phyloP scores from a whole-genome alignment of 371 early-diverging fungal genomes.

The Mucor circinelloides region DNA sequence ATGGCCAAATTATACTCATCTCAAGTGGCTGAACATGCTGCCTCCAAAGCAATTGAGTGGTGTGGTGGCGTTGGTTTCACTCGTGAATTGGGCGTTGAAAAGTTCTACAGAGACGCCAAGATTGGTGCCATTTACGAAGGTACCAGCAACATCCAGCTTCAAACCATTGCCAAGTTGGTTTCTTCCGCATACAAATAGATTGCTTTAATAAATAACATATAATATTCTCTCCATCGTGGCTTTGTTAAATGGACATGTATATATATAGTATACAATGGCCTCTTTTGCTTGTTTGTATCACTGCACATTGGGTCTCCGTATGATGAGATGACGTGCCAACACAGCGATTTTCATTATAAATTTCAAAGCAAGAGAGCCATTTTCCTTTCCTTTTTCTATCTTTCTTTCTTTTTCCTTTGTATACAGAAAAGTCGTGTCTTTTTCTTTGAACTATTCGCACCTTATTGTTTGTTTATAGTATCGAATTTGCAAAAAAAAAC shows the following conservation, averaged over 20 bases:
- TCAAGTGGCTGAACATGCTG: constrained; percentile 92
- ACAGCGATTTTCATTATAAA: neutral
- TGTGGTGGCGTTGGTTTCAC: constrained; percentile 97
- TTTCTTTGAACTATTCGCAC: neutral
- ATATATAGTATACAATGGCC: neutral
- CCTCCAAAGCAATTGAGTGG: constrained; percentile 95
- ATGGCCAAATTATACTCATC: constrained; percentile 97
- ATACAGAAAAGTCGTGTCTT: neutral
- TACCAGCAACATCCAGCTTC: constrained; percentile 96
- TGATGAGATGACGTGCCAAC: neutral
- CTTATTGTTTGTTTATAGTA: constrained; percentile 1
- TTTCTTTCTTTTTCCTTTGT: neutral
- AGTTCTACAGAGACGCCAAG: constrained; percentile 97
- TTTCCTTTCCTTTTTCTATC: neutral
- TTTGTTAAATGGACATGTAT: neutral
- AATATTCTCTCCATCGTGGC: neutral
- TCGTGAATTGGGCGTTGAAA: constrained; percentile 76
- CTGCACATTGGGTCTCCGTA: neutral
- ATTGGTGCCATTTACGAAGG: constrained; percentile 89
- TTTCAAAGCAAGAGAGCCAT: neutral
- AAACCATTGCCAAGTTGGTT: constrained; percentile 94
- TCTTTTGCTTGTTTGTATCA: neutral
- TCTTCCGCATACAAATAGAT: constrained; percentile 63
- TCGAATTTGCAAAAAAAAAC: neutral
- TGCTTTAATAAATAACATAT: neutral